These are phyloP conservation scores for Debaryomycetaceae sp. DNA, from an alignment of 1,139 yeast genomes.

Conservation along the genomic window DNA sequence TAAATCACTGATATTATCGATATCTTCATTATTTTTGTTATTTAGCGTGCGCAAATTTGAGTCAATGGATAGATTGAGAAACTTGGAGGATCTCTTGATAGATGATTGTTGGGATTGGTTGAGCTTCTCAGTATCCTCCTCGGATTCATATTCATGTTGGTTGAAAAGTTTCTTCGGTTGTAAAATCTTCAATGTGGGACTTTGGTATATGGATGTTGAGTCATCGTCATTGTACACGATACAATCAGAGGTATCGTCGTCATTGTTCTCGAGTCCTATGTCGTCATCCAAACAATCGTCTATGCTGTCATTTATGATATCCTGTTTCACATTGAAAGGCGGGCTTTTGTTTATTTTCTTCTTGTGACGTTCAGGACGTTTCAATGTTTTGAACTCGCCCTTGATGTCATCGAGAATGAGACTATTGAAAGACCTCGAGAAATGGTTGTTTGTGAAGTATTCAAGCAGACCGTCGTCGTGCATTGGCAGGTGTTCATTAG, in stretches of 20 bases:
- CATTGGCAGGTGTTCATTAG: conserved; percentile 3
- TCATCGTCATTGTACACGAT: conserved; percentile 15
- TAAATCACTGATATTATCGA: conserved; percentile 26
- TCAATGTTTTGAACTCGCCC: conserved; percentile 15
- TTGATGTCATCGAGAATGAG: conserved; percentile 40
- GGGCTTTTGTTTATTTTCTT: conserved; percentile 38
- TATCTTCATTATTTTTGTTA: conserved; percentile 10
- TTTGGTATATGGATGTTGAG: conserved; percentile 12
- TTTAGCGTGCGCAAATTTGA: conserved; percentile 12
- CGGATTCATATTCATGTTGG: conserved; percentile 3
- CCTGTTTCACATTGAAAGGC: conserved; percentile 41
- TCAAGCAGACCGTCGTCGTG: conserved; percentile 21
- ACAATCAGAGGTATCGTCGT: conserved; percentile 10
- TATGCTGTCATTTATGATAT: conserved; percentile 22
- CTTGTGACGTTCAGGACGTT: conserved; percentile 12
- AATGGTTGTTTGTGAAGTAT: conserved; percentile 38
- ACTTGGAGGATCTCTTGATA: conserved; percentile 46
- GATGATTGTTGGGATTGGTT: conserved; percentile 16
- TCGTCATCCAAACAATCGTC: conserved; percentile 19
- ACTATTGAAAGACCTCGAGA: conserved; percentile 44
- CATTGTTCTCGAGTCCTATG: background rate
- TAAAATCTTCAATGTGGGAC: conserved; percentile 10
- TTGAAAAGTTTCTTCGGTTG: conserved; percentile 3
- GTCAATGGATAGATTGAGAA: conserved; percentile 45
- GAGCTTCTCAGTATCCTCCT: conserved; percentile 2